Evolutionary conservation across 1,284 basidiomycete species (phyloP), one percentile per base, ranked within the genome.

Genomic region (Ustilago xerochloae): DNA sequence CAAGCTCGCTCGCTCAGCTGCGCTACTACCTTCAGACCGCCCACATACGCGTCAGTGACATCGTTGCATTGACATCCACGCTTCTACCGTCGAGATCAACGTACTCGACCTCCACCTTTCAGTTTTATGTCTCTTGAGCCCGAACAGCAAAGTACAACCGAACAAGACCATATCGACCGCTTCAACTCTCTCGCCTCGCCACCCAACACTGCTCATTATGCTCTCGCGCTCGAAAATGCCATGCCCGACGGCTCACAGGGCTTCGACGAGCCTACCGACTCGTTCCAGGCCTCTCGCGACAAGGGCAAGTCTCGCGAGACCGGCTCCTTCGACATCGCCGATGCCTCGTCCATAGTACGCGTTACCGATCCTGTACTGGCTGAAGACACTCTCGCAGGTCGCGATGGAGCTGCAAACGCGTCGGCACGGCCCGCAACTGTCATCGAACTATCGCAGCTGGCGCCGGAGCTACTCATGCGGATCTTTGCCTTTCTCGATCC

Each of bases 401-500:
- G 32, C 3, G 5, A n/a, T 20, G 48, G 1, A 6, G 12, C 26
- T 2, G 8, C 3, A 5, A 24, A 56, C 35, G 32, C 38, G 33
- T 76, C 72, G 91, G 33, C 18, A 22, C 30, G 35, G 24, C 4
- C 36, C 18, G 16, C 20, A 0, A n/a, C 33, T 28, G 33, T 36
- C 24, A 39, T 22, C 6, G 50, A 64, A 46, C 28, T 60, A 29
- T 53, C 91, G 13, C 32, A 51, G n/a, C 57, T 80, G 16, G 78
- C 92, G 24, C 84, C 87, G 33, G 92, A 94, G 82, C 90, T 90
- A 28, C 90, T 93, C 84, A 89, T 89, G 35, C 90, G 91, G 68
- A 88, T 93, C 85, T 91, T 92, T n/a, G 87, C 91, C 10, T 90
- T 89, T 81, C 89, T 94, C 55, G 87, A 90, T 78, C 91, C 91